These are phyloP conservation scores for Paspalum notatum DNA, from an alignment of 176 grass and related monocot species.

Conservation along the genomic window DNA sequence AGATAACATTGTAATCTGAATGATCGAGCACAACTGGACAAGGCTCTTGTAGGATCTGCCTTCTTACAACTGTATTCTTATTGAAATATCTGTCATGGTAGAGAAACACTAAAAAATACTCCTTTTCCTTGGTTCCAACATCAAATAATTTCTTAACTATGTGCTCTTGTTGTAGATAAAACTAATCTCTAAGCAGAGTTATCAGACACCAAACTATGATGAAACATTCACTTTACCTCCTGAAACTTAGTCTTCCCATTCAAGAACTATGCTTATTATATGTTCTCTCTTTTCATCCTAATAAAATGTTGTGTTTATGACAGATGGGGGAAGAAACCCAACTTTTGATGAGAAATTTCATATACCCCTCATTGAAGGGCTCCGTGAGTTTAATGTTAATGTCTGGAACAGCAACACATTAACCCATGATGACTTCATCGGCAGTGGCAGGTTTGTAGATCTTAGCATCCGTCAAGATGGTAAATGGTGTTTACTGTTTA, in stretches of 20 bases:
- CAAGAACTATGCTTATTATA: not conserved
- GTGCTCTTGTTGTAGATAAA: not conserved
- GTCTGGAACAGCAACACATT: constrained; percentile 93
- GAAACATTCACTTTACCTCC: not conserved
- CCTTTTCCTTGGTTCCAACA: not conserved
- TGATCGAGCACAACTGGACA: not conserved
- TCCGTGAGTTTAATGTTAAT: constrained; percentile 59
- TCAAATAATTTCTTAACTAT: not conserved
- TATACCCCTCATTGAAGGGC: constrained; percentile 80
- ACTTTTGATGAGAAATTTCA: constrained; percentile 85
- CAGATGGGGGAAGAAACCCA: constrained; percentile 85
- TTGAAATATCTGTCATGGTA: not conserved
- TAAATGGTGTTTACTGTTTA: constrained; percentile 2
- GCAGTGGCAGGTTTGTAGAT: constrained; percentile 64
- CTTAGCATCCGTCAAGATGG: not conserved
- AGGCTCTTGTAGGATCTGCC: not conserved
- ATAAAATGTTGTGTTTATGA: constrained; percentile 36
- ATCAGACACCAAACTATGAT: not conserved
- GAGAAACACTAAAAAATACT: not conserved
- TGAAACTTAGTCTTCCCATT: not conserved
- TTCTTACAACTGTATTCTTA: not conserved
- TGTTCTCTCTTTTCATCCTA: not conserved
- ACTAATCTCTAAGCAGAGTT: not conserved
- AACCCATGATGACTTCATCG: constrained; percentile 72
- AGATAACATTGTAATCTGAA: not conserved